Evolutionary conservation across 176 grass and related monocot genomes (phyloP).

Genomic region (Bothriochloa decipiens): DNA sequence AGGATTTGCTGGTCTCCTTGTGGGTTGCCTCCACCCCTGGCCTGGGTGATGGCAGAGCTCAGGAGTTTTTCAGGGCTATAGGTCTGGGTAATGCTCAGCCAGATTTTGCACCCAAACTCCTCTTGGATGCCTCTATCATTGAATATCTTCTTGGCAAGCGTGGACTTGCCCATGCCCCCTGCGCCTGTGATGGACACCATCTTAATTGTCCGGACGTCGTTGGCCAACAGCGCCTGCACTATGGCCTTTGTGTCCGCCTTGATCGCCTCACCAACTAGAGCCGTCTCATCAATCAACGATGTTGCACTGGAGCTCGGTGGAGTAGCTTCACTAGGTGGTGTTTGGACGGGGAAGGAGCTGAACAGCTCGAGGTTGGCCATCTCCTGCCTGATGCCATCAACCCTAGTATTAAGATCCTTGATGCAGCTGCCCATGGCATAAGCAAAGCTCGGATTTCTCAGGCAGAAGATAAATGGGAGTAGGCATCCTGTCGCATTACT

Average conservation of each 20-base stretch:
- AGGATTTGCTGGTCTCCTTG: neutral
- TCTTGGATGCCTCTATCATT: neutral
- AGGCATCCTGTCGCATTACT: neutral
- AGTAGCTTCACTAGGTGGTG: neutral
- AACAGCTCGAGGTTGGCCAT: neutral
- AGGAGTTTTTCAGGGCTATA: neutral
- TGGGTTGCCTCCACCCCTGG: neutral
- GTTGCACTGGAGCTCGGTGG: neutral
- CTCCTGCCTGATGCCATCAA: neutral
- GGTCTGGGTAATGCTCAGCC: neutral
- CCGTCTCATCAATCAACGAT: neutral
- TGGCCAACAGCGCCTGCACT: neutral
- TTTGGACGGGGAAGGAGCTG: rapidly evolving
- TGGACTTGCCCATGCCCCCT: no score
- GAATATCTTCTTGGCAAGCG: neutral
- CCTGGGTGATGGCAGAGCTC: neutral
- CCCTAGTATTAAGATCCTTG: no score
- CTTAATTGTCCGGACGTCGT: no score
- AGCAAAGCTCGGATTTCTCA: neutral
- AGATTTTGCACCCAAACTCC: no score
- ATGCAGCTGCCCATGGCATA: no score
- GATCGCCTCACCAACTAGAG: neutral
- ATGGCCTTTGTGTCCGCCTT: neutral
- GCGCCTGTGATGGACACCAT: no score
- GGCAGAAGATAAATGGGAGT: neutral